Percentiles rank a stretch among this genome's conserved stretches.
Conservation (phyloP, 352 stramenopile genomes). For the Phytophthora hibernalis region DNA sequence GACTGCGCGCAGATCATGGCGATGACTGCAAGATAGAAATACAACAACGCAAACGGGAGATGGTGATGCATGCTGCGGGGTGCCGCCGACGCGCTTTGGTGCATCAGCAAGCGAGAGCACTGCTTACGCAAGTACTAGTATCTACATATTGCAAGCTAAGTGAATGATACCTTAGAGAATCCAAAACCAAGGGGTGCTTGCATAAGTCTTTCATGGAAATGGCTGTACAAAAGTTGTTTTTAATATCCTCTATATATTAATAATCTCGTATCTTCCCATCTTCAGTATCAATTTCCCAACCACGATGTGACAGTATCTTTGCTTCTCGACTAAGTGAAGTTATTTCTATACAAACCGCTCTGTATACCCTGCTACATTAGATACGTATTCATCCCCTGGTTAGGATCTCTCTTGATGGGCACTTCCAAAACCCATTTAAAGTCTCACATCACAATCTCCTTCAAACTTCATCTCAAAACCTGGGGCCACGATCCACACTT, state of each 20-base stretch:
- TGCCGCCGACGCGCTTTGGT: slow-evolving; percentile 33
- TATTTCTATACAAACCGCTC: not conserved
- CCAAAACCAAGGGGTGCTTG: no score
- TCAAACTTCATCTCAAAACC: slow-evolving; percentile 25
- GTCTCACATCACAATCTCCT: slow-evolving; percentile 15
- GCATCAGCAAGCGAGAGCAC: slow-evolving; percentile 24
- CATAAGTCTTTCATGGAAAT: no score
- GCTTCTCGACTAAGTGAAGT: not conserved
- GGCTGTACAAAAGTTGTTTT: no score
- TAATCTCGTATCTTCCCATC: not conserved
- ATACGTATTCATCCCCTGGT: slow-evolving; percentile 22
- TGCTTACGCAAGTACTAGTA: slow-evolving; percentile 9
- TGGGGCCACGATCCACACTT: slow-evolving; percentile 31
- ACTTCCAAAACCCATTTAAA: not conserved
- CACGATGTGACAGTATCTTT: not conserved
- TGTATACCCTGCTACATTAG: slow-evolving; percentile 7
- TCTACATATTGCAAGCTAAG: not conserved
- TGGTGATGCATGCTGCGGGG: slow-evolving; percentile 7
- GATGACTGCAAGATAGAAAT: slow-evolving; percentile 16
- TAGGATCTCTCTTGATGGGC: slow-evolving; percentile 25
- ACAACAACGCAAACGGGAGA: slow-evolving; percentile 5
- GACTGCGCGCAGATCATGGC: slow-evolving; percentile 10
- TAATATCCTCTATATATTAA: not conserved
- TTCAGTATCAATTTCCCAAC: not conserved
- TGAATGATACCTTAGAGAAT: not conserved